Conservation (phyloP, 2,329 filamentous ascomycete genomes). For the Phialemonium atrogriseum region DNA sequence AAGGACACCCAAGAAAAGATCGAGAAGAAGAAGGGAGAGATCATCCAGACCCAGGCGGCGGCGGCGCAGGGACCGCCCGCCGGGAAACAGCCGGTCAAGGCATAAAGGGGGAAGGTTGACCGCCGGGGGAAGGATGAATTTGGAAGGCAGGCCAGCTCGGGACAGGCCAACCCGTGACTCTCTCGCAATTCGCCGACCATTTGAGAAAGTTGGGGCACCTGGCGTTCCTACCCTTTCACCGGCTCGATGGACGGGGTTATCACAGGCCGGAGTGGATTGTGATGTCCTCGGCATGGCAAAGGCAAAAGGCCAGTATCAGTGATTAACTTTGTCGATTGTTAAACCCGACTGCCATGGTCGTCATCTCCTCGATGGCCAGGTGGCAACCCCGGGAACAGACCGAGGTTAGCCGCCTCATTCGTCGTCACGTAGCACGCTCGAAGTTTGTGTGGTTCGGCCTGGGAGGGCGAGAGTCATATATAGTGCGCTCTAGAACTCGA, state of each 20-base stretch:
- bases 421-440: too few relatives aligned
- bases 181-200: too few relatives aligned
- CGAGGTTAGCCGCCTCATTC: too few relatives aligned
- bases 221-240: not conserved
- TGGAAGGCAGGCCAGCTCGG: not conserved
- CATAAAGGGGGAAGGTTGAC: conserved; percentile 15
- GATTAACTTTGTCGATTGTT: too few relatives aligned
- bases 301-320: too few relatives aligned
- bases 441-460: too few relatives aligned
- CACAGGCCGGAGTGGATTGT: not conserved
- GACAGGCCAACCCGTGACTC: not conserved
- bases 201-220: too few relatives aligned
- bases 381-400: too few relatives aligned
- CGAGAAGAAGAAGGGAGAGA: conserved; percentile 51
- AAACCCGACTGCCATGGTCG: too few relatives aligned
- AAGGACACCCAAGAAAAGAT: conserved; percentile 47
- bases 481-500: too few relatives aligned
- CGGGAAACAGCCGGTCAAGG: conserved; percentile 15
- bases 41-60: conserved; percentile 46
- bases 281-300: not conserved
- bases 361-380: too few relatives aligned
- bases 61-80: conserved; percentile 37
- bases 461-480: too few relatives aligned
- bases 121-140: conserved; percentile 6
- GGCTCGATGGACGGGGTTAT: not conserved